Conservation (phyloP, 192 early-diverging fungal genomes). For the Backusella tuberculispora region DNA sequence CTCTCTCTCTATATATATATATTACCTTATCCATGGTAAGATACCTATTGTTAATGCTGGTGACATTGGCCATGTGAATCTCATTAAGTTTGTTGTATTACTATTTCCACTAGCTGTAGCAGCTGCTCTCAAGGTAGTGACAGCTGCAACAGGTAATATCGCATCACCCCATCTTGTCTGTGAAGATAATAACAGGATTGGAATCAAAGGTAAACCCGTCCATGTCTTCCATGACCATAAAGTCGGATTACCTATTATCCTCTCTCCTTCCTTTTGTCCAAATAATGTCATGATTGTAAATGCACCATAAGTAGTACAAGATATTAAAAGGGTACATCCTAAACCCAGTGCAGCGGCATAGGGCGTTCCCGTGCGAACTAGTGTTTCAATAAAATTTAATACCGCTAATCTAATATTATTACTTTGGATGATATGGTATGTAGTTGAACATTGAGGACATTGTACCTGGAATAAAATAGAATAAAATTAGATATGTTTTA, state of each 20-base stretch:
- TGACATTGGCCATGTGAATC: constrained; percentile 54
- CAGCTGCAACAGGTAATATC: constrained; percentile 63
- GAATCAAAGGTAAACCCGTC: constrained; percentile 54
- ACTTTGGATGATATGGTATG: constrained; percentile 65
- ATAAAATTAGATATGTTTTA: neutral
- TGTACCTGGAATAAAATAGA: constrained; percentile 57
- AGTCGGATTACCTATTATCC: constrained; percentile 56
- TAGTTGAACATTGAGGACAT: constrained; percentile 72
- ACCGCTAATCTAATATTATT: constrained; percentile 53
- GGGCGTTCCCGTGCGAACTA: constrained; percentile 64
- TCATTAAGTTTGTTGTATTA: constrained; percentile 46
- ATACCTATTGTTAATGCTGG: constrained; percentile 63
- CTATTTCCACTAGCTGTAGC: neutral
- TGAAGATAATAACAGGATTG: constrained; percentile 63
- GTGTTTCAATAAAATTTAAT: constrained; percentile 54
- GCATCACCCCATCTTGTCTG: constrained; percentile 58
- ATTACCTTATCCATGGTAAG: constrained; percentile 62
- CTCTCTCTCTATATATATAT: too few relatives aligned
- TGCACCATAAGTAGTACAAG: constrained; percentile 70
- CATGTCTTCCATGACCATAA: constrained; percentile 67
- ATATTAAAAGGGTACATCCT: constrained; percentile 63
- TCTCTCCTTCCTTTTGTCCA: constrained; percentile 63
- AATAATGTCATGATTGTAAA: constrained; percentile 73
- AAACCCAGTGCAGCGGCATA: constrained; percentile 63
- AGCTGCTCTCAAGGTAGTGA: constrained; percentile 53